Conservation (phyloP, 345 rosid genomes). For the Firmiana major region DNA sequence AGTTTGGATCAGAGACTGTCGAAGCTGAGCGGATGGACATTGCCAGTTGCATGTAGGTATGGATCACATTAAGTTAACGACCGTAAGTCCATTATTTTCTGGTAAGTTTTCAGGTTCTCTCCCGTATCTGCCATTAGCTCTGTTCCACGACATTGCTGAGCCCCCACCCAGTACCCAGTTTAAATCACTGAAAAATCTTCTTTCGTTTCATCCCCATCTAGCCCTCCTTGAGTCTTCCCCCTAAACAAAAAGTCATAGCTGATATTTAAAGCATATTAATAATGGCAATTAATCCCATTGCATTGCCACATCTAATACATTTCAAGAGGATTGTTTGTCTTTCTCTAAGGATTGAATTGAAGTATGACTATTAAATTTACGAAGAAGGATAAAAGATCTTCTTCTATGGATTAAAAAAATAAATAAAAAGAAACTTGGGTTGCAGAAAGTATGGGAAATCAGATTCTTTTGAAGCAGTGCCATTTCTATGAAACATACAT, state of each 20-base stretch:
- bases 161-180: neutral
- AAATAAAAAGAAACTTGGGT: neutral
- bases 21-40: neutral
- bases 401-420: neutral
- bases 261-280: neutral
- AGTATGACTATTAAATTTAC: neutral
- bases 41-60: neutral
- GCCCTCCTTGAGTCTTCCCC: neutral
- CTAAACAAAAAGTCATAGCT: neutral
- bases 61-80: neutral
- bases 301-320: neutral
- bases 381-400: neutral
- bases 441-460: too few relatives aligned
- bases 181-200: neutral
- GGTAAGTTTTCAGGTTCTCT: neutral
- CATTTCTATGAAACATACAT: neutral
- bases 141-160: neutral
- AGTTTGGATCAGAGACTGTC: neutral
- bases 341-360: neutral
- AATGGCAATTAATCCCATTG: neutral
- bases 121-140: neutral
- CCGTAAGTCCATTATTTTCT: constrained; percentile 2
- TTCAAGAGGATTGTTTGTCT: neutral
- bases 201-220: constrained; percentile 1
- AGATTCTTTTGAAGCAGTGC: too few relatives aligned